Percentiles rank a stretch among this genome's conserved stretches.
These are phyloP conservation scores for Monosporascus sp. DNA, from an alignment of 2,329 filamentous ascomycete genomes.

Conservation along the genomic window DNA sequence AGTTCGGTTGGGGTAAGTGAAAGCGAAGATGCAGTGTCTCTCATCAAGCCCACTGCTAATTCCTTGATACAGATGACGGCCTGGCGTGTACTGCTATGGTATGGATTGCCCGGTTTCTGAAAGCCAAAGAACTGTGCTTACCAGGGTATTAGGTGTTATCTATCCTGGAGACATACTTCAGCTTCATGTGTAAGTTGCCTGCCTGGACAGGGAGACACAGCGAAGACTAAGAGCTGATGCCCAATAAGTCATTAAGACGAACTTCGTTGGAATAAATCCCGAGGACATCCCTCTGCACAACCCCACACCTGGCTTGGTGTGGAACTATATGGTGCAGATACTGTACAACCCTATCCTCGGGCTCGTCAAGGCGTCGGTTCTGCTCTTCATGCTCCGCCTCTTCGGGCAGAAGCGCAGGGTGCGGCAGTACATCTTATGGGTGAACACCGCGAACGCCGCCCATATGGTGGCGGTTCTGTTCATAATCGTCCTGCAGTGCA, in stretches of 20 bases:
- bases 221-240: neutral
- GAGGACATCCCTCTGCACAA: conserved; percentile 16
- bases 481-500: conserved; percentile 34
- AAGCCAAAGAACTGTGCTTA: neutral
- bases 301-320: conserved; percentile 16
- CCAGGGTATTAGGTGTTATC: conserved; percentile 10
- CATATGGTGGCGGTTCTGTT: conserved; percentile 21
- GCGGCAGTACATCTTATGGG: conserved; percentile 22
- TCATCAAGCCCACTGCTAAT: conserved; percentile 1
- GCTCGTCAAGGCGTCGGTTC: conserved; percentile 38
- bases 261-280: conserved; percentile 15
- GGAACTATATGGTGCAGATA: conserved; percentile 33
- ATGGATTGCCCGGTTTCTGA: neutral
- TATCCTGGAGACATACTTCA: conserved; percentile 16
- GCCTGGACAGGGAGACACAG: neutral
- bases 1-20: conserved; percentile 15
- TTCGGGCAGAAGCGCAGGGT: conserved; percentile 30
- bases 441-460: conserved; percentile 29
- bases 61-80: conserved; percentile 10
- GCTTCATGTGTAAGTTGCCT: conserved; percentile 16
- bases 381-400: conserved; percentile 40
- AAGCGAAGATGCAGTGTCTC: neutral
- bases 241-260: conserved; percentile 14
- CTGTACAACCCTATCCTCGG: conserved; percentile 41
- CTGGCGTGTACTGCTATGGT: conserved; percentile 19